Conservation (phyloP, 2,329 filamentous ascomycete genomes). For the Trichoderma endophyticum region DNA sequence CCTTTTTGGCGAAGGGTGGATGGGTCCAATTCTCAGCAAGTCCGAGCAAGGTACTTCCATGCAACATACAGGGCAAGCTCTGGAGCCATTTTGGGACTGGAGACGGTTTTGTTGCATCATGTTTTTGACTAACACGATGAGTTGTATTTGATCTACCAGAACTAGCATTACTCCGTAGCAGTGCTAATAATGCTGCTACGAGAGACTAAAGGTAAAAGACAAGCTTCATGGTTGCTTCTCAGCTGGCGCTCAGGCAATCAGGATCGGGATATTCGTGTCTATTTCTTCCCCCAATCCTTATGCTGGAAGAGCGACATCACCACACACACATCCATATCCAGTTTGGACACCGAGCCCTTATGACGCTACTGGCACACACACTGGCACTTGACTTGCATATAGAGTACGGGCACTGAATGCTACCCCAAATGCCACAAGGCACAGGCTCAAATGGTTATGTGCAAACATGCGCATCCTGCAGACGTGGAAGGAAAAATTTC, state of each 20-base stretch:
- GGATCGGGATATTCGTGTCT: background rate
- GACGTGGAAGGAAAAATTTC: background rate
- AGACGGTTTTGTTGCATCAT: background rate
- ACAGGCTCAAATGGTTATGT: background rate
- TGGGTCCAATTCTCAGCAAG: background rate
- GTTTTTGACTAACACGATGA: background rate
- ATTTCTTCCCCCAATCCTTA: background rate
- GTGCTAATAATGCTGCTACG: background rate
- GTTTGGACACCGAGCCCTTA: conserved; percentile 10
- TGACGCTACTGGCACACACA: conserved; percentile 8
- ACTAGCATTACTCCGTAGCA: background rate
- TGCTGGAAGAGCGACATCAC: background rate
- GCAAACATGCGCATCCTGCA: background rate
- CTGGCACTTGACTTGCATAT: background rate
- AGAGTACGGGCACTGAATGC: background rate
- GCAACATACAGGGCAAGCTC: background rate
- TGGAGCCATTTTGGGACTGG: background rate
- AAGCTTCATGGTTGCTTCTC: background rate
- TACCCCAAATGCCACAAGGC: background rate
- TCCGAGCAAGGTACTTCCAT: background rate
- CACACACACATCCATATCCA: background rate
- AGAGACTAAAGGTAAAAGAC: background rate
- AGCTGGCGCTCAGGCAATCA: background rate
- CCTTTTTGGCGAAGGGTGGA: conserved; percentile 8
- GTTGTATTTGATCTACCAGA: background rate